These are phyloP conservation scores for Arthrobotrys pseudoclavata DNA, from an alignment of 2,329 filamentous ascomycete species.

Conservation along the genomic window DNA sequence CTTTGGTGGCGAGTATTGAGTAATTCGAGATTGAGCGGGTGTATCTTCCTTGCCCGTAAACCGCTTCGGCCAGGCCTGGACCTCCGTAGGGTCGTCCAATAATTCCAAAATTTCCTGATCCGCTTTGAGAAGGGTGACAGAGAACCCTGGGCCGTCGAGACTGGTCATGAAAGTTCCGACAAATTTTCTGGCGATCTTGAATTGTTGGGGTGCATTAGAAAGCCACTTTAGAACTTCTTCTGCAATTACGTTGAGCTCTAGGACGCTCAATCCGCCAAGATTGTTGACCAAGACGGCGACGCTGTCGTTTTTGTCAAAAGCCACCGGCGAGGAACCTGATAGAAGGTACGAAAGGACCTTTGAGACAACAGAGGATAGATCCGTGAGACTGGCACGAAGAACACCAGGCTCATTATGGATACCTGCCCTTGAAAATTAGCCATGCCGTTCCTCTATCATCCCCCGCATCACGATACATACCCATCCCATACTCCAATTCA, in stretches of 20 bases:
- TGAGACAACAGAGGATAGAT: conserved; percentile 69
- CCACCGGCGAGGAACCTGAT: conserved; percentile 31
- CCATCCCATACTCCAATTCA: conserved; percentile 76
- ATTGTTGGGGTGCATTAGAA: conserved; percentile 72
- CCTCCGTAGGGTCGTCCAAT: conserved; percentile 78
- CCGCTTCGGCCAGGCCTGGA: conserved; percentile 75
- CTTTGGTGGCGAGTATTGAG: conserved; percentile 28
- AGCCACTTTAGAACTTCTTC: conserved; percentile 77
- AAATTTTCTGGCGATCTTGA: conserved; percentile 74
- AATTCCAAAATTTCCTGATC: conserved; percentile 76
- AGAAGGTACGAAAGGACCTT: conserved; percentile 76
- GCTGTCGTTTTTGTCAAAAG: conserved; percentile 72
- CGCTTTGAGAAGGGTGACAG: conserved; percentile 77
- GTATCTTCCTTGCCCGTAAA: conserved; percentile 63
- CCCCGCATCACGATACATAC: conserved; percentile 6
- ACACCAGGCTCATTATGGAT: conserved; percentile 80
- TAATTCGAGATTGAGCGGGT: conserved; percentile 21
- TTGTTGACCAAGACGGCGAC: conserved; percentile 81
- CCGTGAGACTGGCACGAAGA: conserved; percentile 65
- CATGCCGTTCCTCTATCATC: not conserved
- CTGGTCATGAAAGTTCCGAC: conserved; percentile 83
- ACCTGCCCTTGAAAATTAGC: conserved; percentile 64
- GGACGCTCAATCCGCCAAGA: conserved; percentile 78
- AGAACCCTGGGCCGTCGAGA: conserved; percentile 81
- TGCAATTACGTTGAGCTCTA: conserved; percentile 80